Evolutionary conservation across 2,329 filamentous ascomycete genomes (phyloP).

Genomic region (Drechslerella coelobrocha): DNA sequence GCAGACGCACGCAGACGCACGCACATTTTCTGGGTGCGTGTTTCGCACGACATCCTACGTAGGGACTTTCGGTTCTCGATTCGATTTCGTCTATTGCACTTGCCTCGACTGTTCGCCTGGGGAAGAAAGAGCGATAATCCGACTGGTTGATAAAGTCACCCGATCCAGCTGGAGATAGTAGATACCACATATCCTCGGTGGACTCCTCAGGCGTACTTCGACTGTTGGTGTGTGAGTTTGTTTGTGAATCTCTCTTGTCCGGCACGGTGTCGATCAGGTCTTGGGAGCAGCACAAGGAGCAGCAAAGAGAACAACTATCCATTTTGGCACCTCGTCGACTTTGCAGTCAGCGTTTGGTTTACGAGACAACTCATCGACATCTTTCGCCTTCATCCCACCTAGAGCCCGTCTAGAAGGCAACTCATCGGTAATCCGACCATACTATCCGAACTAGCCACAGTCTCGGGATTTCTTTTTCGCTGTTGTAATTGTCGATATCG

Average conservation of each 20-base stretch:
- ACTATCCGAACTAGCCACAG: too few relatives aligned
- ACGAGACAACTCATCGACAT: too few relatives aligned
- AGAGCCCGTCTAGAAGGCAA: too few relatives aligned
- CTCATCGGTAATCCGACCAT: too few relatives aligned
- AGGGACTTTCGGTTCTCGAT: slow-evolving; percentile 12
- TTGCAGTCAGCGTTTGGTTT: too few relatives aligned
- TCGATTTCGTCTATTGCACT: slow-evolving; percentile 26
- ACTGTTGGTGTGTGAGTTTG: slow-evolving; percentile 13
- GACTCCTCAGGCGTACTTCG: slow-evolving; percentile 3
- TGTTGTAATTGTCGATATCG: neutral
- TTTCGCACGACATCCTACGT: slow-evolving; percentile 17
- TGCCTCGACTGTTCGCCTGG: neutral
- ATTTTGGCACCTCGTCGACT: too few relatives aligned
- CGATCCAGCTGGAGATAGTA: slow-evolving; percentile 16
- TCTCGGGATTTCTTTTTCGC: neutral
- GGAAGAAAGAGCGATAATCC: slow-evolving; percentile 18
- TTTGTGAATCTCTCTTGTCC: neutral
- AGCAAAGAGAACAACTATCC: too few relatives aligned
- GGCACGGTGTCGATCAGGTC: neutral
- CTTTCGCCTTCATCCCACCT: too few relatives aligned
- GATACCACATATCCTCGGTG: slow-evolving; percentile 22
- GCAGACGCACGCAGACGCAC: slow-evolving; percentile 23
- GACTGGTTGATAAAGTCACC: slow-evolving; percentile 25
- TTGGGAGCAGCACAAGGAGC: too few relatives aligned
- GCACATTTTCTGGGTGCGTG: slow-evolving; percentile 13